A percentile compares a stretch with the other conserved stretches of the same genome.
Conservation (phyloP, 2,329 filamentous ascomycete species). For the Lachnellula hyalina region DNA sequence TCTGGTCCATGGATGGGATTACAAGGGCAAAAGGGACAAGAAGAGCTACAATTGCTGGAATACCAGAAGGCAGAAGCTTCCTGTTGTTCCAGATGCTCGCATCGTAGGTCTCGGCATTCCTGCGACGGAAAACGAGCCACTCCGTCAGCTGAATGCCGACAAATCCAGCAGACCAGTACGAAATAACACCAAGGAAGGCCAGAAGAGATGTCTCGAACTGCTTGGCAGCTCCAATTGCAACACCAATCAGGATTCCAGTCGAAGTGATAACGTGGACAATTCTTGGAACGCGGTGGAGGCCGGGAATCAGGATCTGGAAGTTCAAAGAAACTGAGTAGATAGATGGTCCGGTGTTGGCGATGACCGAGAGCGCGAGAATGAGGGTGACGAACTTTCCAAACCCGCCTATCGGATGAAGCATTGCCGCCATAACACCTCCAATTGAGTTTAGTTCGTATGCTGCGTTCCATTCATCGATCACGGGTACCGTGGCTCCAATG, state of each 20-base stretch:
- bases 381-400: slow-evolving; percentile 60
- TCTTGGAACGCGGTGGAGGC: slow-evolving; percentile 50
- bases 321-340: slow-evolving; percentile 60
- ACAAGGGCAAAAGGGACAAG: slow-evolving; percentile 41
- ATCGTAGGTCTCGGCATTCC: slow-evolving; percentile 31
- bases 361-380: slow-evolving; percentile 49
- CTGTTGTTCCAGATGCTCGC: slow-evolving; percentile 34
- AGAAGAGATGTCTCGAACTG: slow-evolving; percentile 50
- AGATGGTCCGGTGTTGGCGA: slow-evolving; percentile 55
- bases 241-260: slow-evolving; percentile 54
- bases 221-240: slow-evolving; percentile 48
- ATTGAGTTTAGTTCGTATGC: slow-evolving; percentile 49
- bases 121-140: slow-evolving; percentile 32
- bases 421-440: slow-evolving; percentile 54
- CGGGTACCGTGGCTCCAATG: slow-evolving; percentile 55
- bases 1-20: slow-evolving; percentile 55
- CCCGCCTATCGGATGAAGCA: slow-evolving; percentile 51
- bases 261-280: slow-evolving; percentile 53
- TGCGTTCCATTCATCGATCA: slow-evolving; percentile 46
- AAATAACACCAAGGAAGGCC: slow-evolving; percentile 53
- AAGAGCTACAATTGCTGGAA: slow-evolving; percentile 36
- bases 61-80: slow-evolving; percentile 35
- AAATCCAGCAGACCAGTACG: slow-evolving; percentile 30
- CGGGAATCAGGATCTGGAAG: slow-evolving; percentile 57
- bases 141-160: slow-evolving; percentile 33